These are phyloP conservation scores for Dicorynia guianensis DNA, from an alignment of 306 rosid species.

Conservation along the genomic window DNA sequence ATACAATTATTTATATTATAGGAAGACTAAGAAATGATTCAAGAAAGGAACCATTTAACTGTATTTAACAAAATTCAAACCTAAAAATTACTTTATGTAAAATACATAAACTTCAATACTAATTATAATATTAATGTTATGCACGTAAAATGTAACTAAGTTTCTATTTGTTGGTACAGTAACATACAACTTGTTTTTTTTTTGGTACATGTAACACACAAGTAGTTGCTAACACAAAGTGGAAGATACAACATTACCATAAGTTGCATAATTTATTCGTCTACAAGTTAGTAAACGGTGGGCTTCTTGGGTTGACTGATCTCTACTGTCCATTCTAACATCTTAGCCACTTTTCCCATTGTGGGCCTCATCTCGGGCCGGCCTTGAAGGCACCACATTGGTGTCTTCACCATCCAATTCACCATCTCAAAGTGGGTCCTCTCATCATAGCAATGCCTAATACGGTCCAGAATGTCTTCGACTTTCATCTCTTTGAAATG, in stretches of 20 bases:
- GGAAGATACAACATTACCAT: no score
- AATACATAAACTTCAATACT: no score
- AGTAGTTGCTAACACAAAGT: no score
- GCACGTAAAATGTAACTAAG: not conserved
- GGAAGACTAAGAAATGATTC: no score
- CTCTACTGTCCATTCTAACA: constrained; percentile 93
- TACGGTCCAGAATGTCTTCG: constrained; percentile 79
- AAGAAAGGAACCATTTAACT: no score
- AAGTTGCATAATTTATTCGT: constrained; percentile 43
- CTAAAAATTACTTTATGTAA: no score
- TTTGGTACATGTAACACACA: no score
- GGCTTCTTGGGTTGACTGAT: constrained; percentile 79
- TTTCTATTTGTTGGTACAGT: no score
- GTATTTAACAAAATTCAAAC: no score
- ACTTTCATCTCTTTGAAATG: constrained; percentile 73
- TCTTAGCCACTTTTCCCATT: constrained; percentile 95
- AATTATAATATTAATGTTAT: no score
- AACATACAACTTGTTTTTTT: no score
- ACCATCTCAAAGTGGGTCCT: constrained; percentile 68
- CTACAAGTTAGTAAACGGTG: constrained; percentile 71
- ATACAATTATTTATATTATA: no score
- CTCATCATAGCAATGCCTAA: constrained; percentile 63
- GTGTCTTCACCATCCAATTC: constrained; percentile 85
- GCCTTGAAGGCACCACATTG: constrained; percentile 95
- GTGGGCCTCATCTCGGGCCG: constrained; percentile 86